phyloP scores from a whole-genome alignment of 2,329 filamentous ascomycete genomes.

The Cordyceps sp. region DNA sequence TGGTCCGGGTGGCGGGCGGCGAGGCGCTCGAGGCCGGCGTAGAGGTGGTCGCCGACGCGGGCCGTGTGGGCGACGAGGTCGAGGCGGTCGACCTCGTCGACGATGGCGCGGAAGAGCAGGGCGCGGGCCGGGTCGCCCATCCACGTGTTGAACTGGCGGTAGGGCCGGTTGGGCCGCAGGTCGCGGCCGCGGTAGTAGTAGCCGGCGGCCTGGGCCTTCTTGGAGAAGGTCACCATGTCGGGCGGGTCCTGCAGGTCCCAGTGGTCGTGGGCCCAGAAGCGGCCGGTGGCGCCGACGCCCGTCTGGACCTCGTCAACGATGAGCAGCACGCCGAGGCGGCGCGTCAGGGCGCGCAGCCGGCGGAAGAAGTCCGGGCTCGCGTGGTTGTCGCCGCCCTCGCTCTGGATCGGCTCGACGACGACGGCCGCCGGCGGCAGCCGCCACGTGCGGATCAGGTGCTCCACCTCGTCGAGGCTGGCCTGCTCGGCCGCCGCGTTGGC shows the following conservation, averaged over 20 bases:
- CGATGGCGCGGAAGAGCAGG: conserved; percentile 72
- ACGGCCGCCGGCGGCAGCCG: conserved; percentile 68
- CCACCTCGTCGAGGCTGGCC: conserved; percentile 66
- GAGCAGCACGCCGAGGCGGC: conserved; percentile 60
- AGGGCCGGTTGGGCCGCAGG: conserved; percentile 78
- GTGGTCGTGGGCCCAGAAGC: conserved; percentile 96
- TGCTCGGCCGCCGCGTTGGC: conserved; percentile 75
- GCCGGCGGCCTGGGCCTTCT: conserved; percentile 87
- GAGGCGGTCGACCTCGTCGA: conserved; percentile 60
- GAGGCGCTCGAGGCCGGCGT: conserved; percentile 48
- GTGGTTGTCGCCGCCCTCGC: conserved; percentile 90
- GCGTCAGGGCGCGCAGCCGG: conserved; percentile 63
- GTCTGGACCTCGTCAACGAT: conserved; percentile 95
- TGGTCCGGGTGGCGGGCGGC: conserved; percentile 56
- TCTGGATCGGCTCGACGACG: conserved; percentile 81
- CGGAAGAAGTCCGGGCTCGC: conserved; percentile 77
- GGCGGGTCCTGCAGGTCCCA: conserved; percentile 68
- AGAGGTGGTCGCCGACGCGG: conserved; percentile 64
- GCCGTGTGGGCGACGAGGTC: conserved; percentile 71
- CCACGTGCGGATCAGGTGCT: conserved; percentile 64
- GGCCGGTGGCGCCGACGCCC: conserved; percentile 79
- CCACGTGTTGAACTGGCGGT: conserved; percentile 96
- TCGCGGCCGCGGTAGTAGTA: conserved; percentile 78
- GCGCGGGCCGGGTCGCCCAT: conserved; percentile 83
- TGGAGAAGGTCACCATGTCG: conserved; percentile 89